Base-by-base conservation (phyloP, 768 basidiomycete genomes). In the Boletus speciosus region DNA sequence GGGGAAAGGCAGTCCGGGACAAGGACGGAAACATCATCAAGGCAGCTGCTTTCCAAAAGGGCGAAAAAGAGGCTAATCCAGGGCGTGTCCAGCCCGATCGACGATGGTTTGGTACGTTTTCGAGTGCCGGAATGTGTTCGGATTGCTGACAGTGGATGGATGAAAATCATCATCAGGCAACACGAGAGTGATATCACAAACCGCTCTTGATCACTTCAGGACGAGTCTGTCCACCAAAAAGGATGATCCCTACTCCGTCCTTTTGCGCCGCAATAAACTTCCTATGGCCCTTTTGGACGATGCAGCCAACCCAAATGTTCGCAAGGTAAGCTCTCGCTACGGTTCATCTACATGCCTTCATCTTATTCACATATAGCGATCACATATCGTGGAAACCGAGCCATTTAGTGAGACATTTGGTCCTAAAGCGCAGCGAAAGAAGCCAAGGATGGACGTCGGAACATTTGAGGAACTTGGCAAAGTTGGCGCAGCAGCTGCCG, bases 131-230 rank as follows among this genome's bases (percentile, higher is more conserved):
- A 34, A 34, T 37, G 25, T 54, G 50, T 31, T 48, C 51, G 29
- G 39, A 34, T 55, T 34, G 42, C 46, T 62, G 47, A 62, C 16
- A 35, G 39, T n/a, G 47, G 25, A 41, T 23, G 45, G 34, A 36
- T 49, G 19, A 58, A 53, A 42, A 51, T 27, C 37, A 43, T 29
- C 60, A 95, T 29, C 60, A 95, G 94, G 96, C 40, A 98, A 98
- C 72, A 98, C 97, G n/a, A 78, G 97, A 67, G 96, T 98, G 35
- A 98, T 99, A 66, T 94, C 93, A 21, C 96, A 99, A 69, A 89
- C 85, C 25, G 95, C 96, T 14, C 76, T 99, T 63, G 94, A 97
- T 66, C 97, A 98, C 71, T 99, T 99, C 76, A 79, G 96, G 48
- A 93, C 90, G 14, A 93, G 90, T 64, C 81, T 99, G 42, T 78